Percentiles rank a stretch among this genome's conserved stretches.
phyloP scores from a whole-genome alignment of 2,329 filamentous ascomycete genomes.

The Leptographium procerum region DNA sequence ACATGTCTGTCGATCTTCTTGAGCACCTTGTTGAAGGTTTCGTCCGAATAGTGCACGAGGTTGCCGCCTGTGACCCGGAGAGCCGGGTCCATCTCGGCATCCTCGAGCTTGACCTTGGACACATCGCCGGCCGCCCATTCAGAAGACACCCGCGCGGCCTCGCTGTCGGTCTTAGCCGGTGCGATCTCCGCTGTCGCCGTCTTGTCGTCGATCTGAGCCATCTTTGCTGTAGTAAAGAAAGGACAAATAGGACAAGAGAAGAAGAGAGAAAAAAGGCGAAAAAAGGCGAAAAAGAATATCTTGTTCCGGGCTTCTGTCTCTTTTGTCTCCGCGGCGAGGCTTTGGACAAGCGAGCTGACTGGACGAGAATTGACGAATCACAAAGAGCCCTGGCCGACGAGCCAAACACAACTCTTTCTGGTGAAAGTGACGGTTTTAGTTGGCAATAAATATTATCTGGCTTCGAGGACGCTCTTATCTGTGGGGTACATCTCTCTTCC shows the following conservation, averaged over 20 bases:
- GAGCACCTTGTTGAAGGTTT: conserved; percentile 39
- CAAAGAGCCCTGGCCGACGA: not conserved
- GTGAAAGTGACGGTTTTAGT: not conserved
- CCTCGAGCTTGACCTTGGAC: not conserved
- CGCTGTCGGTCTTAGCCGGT: not conserved
- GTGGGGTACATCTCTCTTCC: not conserved
- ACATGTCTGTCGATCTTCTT: conserved; percentile 50
- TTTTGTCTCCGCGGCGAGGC: not conserved
- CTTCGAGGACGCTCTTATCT: not conserved
- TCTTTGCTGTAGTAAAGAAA: too few species aligned
- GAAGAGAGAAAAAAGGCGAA: not conserved
- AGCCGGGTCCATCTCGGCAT: not conserved
- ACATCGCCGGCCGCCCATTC: not conserved
- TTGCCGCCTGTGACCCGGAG: not conserved
- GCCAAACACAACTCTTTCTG: not conserved
- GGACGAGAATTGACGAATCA: not conserved
- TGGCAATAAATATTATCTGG: not conserved
- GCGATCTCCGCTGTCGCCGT: not conserved
- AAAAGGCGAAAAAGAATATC: too few species aligned
- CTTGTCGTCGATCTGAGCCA: too few species aligned
- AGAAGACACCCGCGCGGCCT: not conserved
- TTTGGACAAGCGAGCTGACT: not conserved
- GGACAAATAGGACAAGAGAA: not conserved
- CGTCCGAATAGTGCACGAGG: conserved; percentile 8
- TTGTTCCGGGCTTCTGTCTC: not conserved